phyloP scores from a whole-genome alignment of 2,329 filamentous ascomycete genomes.

The Clonostachys byssicola region DNA sequence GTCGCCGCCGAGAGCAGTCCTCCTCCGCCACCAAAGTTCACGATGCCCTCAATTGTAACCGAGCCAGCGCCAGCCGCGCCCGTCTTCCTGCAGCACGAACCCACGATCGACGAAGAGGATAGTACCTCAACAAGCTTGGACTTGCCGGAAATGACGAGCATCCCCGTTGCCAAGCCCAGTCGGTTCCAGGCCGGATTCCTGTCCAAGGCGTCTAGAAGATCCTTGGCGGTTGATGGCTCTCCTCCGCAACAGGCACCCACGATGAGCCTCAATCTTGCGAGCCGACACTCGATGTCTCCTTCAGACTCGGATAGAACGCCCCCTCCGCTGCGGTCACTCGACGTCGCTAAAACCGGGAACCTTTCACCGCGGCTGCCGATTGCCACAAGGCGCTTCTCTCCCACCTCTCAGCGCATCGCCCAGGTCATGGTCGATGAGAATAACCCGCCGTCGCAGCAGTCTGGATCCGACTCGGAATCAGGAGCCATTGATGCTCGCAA shows the following conservation, averaged over 20 bases:
- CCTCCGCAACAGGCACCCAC: constrained; percentile 53
- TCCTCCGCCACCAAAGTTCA: not conserved
- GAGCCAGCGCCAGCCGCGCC: constrained; percentile 2
- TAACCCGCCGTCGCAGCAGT: constrained; percentile 36
- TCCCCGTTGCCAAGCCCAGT: constrained; percentile 49
- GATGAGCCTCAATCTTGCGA: constrained; percentile 53
- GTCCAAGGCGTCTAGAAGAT: constrained; percentile 45
- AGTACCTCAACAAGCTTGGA: constrained; percentile 53
- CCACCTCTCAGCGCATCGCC: constrained; percentile 24
- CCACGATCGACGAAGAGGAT: constrained; percentile 32
- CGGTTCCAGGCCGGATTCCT: constrained; percentile 89
- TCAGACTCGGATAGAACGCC: not conserved
- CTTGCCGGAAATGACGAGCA: constrained; percentile 33
- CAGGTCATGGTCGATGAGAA: constrained; percentile 45
- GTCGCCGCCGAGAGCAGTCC: constrained; percentile 15
- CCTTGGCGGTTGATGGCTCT: constrained; percentile 48
- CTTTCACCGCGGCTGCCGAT: constrained; percentile 30
- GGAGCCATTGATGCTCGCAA: constrained; percentile 47
- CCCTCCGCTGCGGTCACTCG: constrained; percentile 41
- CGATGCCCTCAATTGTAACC: not conserved
- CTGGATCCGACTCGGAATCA: constrained; percentile 45
- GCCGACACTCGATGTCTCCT: constrained; percentile 13
- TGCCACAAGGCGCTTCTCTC: constrained; percentile 18
- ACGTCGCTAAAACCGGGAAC: constrained; percentile 45
- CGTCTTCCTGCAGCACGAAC: constrained; percentile 4